These are phyloP conservation scores for Fonsecaea erecta DNA, from an alignment of 2,329 filamentous ascomycete genomes.

Conservation along the genomic window DNA sequence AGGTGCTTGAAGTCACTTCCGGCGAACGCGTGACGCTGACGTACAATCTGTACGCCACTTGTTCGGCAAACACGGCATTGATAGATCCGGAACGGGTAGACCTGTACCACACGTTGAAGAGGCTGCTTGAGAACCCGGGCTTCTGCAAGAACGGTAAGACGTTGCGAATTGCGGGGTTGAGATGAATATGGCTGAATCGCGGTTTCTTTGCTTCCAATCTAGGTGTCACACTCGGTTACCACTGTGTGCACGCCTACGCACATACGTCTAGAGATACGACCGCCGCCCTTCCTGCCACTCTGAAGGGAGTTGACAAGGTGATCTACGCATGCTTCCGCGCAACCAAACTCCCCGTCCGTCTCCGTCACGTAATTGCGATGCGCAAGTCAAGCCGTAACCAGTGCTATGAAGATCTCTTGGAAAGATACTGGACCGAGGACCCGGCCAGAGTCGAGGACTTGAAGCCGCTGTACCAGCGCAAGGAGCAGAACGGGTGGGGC, in stretches of 20 bases:
- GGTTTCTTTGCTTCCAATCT: not conserved
- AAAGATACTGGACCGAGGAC: not conserved
- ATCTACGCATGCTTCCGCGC: conserved; percentile 7
- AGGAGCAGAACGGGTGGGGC: not conserved
- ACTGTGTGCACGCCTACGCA: conserved; percentile 11
- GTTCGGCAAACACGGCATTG: conserved; percentile 6
- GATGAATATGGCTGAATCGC: not conserved
- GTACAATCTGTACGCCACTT: conserved; percentile 10
- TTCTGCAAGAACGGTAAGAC: conserved; percentile 14
- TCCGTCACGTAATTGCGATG: not conserved
- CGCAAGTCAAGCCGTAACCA: not conserved
- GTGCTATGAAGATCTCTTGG: not conserved
- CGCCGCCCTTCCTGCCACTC: conserved; percentile 1
- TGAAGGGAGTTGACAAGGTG: conserved; percentile 11
- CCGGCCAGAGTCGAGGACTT: not conserved
- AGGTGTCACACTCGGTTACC: conserved; percentile 9
- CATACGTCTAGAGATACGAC: conserved; percentile 6
- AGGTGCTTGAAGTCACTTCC: conserved; percentile 8
- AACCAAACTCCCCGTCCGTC: conserved; percentile 3
- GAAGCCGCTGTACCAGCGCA: not conserved
- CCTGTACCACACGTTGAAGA: conserved; percentile 4
- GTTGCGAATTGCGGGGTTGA: not conserved
- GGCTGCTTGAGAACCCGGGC: not conserved
- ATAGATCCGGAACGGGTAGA: conserved; percentile 4
- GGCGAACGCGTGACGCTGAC: conserved; percentile 6